Percentiles rank a stretch among this genome's conserved stretches.
Evolutionary conservation across 2,329 filamentous ascomycete genomes (phyloP).

Genomic region (Mycosphaerella arachidis): DNA sequence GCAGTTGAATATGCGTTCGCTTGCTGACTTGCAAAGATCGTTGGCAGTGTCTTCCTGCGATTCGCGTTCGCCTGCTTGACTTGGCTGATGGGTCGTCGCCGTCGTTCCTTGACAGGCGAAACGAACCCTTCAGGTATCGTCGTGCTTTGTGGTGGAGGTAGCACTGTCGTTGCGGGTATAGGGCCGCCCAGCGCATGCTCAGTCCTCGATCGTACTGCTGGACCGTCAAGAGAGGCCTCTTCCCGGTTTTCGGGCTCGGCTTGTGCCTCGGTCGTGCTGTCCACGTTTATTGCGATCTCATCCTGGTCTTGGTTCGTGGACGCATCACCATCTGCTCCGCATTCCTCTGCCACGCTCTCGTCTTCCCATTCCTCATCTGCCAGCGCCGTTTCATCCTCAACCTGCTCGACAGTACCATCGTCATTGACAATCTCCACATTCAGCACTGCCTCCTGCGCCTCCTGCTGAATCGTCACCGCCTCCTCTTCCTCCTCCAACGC

Average conservation of each 20-base stretch:
- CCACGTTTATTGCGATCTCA: neutral
- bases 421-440: conserved; percentile 27
- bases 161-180: neutral
- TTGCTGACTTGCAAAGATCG: conserved; percentile 22
- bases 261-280: neutral
- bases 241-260: neutral
- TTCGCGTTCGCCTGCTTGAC: conserved; percentile 15
- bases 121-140: conserved; percentile 31
- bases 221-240: neutral
- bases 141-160: neutral
- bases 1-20: no score
- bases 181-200: neutral
- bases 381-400: conserved; percentile 10
- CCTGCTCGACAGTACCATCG: conserved; percentile 19
- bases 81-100: conserved; percentile 18
- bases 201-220: neutral
- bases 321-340: conserved; percentile 1
- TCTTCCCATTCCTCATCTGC: conserved; percentile 27
- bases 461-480: neutral
- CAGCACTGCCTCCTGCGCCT: conserved; percentile 10
- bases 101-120: conserved; percentile 25
- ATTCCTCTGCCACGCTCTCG: conserved; percentile 18
- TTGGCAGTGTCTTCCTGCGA: conserved; percentile 28
- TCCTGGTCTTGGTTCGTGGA: neutral
- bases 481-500: conserved; percentile 22